Evolutionary conservation across 495 filamentous ascomycete genomes (phyloP).

Genomic region (Tuber melanosporum): DNA sequence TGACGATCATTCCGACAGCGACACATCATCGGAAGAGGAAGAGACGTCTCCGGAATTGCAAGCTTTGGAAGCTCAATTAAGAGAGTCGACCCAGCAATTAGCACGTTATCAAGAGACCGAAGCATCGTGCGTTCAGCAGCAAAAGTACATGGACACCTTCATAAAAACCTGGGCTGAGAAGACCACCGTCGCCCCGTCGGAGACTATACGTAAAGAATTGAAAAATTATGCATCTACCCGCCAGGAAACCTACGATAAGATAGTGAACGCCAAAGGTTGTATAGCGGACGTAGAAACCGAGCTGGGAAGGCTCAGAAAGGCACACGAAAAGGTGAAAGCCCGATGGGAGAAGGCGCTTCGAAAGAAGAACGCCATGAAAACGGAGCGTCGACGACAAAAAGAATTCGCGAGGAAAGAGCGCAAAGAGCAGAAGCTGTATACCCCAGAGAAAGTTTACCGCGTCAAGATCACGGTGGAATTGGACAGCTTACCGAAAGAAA

Average conservation of each 20-base stretch:
- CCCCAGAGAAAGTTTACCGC: constrained; percentile 54
- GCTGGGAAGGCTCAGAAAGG: constrained; percentile 43
- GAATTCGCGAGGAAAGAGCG: constrained; percentile 47
- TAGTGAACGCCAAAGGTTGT: background rate
- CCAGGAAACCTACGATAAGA: constrained; percentile 7
- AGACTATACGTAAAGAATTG: background rate
- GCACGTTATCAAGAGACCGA: background rate
- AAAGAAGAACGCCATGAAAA: constrained; percentile 40
- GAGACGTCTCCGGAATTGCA: background rate
- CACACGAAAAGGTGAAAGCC: constrained; percentile 42
- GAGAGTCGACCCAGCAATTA: background rate
- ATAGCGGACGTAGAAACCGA: background rate
- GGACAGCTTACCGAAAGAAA: constrained; percentile 18
- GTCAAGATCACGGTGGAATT: constrained; percentile 56
- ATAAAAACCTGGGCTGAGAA: background rate
- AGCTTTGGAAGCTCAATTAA: background rate
- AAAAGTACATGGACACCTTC: constrained; percentile 1
- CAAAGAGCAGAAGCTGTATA: constrained; percentile 48
- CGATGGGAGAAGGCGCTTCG: constrained; percentile 34
- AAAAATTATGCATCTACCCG: background rate
- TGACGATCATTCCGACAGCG: constrained; percentile 45
- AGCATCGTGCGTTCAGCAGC: background rate
- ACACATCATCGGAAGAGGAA: constrained; percentile 11
- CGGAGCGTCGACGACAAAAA: constrained; percentile 46
- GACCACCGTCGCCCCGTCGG: background rate